Evolutionary conservation across 805 yeast species (phyloP), one percentile per base, ranked within the genome.

Genomic region (Barnettozyma populi): DNA sequence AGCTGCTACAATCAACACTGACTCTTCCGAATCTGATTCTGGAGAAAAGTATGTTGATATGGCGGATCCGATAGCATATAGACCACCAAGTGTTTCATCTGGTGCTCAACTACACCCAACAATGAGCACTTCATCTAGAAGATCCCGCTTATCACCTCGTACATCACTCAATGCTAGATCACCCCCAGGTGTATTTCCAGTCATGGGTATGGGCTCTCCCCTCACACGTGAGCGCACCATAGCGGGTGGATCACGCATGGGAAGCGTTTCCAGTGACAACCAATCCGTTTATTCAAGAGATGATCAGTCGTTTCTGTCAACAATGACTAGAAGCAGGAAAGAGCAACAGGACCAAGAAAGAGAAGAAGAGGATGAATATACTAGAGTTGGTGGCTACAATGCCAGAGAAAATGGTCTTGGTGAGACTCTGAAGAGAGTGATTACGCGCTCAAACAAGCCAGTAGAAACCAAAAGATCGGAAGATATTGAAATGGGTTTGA

Each of bases 181-280:
- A 2, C 95, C 92, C 4, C 78, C 78, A 23, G 88, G 88, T 51
- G 90, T 85, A 1, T 86, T 85, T 65, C 94, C 95, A 0, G 90
- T 86, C 2, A 71, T 72, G 55, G 92, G 87, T 1, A 84, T 86
- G 92, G 90, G 87, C 1, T 72, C 70, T 10, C 85, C 92, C 3
- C 61, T 77, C 37, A 65, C 63, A 24, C 67, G 75, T 46, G 90
- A 85, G 55, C 67, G 66, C 40, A 70, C 82, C 0, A 80, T 85
- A 46, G 88, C 88, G 20, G 47, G 37, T 4, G 68, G 70, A 24
- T 46, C 51, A 7, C 23, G 20, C 14, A 39, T 24, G 14, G 49
- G 21, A 10, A 25, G 32, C 5, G 44, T 47, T 11, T 44, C 34
- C 19, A 43, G 20, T 27, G 47, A 47, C 18, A 27, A 36, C 32